Evolutionary conservation across 179 eudicot species (phyloP).

Genomic region (Spinacia oleracea): DNA sequence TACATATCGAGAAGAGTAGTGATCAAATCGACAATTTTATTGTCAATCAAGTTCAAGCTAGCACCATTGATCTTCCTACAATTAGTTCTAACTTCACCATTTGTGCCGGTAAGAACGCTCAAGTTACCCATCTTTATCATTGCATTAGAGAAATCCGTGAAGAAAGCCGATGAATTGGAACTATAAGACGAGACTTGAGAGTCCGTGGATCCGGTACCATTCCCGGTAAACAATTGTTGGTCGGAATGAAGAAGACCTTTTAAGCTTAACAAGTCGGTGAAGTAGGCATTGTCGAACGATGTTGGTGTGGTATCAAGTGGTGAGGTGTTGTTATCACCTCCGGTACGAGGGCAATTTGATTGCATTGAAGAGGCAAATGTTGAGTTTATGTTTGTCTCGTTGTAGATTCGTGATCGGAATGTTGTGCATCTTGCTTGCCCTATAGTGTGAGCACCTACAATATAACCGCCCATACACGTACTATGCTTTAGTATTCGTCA

Average conservation of each 20-base stretch:
- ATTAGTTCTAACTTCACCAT: conserved; percentile 57
- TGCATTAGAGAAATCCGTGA: conserved; percentile 53
- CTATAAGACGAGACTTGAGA: conserved; percentile 46
- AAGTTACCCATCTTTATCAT: conserved; percentile 72
- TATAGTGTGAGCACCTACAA: conserved; percentile 58
- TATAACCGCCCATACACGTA: neutral
- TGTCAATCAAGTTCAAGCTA: neutral
- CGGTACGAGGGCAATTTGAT: conserved; percentile 50
- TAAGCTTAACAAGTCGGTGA: conserved; percentile 35
- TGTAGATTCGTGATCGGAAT: conserved; percentile 50
- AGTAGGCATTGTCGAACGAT: conserved; percentile 56
- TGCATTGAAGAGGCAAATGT: conserved; percentile 42
- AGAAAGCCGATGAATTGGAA: conserved; percentile 43
- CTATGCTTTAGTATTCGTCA: neutral
- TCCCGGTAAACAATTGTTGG: conserved; percentile 46
- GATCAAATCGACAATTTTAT: neutral
- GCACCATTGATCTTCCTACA: conserved; percentile 35
- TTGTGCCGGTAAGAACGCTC: conserved; percentile 59
- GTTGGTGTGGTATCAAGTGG: conserved; percentile 56
- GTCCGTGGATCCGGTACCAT: conserved; percentile 47
- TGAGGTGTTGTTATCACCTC: conserved; percentile 51
- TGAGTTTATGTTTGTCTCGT: conserved; percentile 58
- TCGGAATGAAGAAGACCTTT: conserved; percentile 63
- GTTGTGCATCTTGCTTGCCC: conserved; percentile 67
- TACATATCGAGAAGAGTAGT: neutral